Evolutionary conservation across 768 basidiomycete species (phyloP).

Genomic region (Boletellus ananas): DNA sequence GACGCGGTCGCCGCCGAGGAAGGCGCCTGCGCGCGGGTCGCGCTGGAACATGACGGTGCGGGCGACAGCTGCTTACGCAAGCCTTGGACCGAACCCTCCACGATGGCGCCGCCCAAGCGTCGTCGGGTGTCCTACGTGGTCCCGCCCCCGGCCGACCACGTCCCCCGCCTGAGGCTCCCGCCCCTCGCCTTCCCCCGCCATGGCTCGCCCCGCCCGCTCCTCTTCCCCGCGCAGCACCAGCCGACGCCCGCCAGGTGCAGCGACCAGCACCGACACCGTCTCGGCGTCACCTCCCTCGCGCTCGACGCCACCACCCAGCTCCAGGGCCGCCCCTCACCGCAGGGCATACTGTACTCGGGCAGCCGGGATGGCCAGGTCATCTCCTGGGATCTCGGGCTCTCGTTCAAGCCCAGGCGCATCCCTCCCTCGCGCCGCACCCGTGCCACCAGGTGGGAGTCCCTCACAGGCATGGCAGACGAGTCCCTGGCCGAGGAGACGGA

Average conservation of each 20-base stretch:
- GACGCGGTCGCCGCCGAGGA: conserved; percentile 90
- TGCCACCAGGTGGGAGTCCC: conserved; percentile 63
- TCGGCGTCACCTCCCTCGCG: conserved; percentile 84
- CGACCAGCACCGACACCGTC: conserved; percentile 73
- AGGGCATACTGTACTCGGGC: conserved; percentile 87
- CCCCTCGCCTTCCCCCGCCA: conserved; percentile 57
- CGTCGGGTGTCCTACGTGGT: conserved; percentile 88
- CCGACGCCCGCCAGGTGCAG: conserved; percentile 19
- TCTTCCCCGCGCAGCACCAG: conserved; percentile 40
- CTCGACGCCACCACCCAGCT: conserved; percentile 81
- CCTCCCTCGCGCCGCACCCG: conserved; percentile 20
- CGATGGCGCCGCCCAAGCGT: conserved; percentile 48
- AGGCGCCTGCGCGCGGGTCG: conserved; percentile 87
- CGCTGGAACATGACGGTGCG: conserved; percentile 72
- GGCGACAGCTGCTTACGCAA: conserved; percentile 23
- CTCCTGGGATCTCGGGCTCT: conserved; percentile 78
- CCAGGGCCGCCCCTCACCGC: conserved; percentile 57
- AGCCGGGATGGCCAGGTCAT: conserved; percentile 87
- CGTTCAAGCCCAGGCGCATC: conserved; percentile 47
- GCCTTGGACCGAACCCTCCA: too few relatives aligned
- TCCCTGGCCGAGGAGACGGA: conserved; percentile 61
- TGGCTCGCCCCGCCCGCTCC: conserved; percentile 66
- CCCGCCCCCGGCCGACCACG: conserved; percentile 60
- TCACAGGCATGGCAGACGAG: conserved; percentile 84
- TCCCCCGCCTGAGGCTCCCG: conserved; percentile 70